Evolutionary conservation across 1,284 basidiomycete species (phyloP).

Genomic region (Calocybe gambosa): DNA sequence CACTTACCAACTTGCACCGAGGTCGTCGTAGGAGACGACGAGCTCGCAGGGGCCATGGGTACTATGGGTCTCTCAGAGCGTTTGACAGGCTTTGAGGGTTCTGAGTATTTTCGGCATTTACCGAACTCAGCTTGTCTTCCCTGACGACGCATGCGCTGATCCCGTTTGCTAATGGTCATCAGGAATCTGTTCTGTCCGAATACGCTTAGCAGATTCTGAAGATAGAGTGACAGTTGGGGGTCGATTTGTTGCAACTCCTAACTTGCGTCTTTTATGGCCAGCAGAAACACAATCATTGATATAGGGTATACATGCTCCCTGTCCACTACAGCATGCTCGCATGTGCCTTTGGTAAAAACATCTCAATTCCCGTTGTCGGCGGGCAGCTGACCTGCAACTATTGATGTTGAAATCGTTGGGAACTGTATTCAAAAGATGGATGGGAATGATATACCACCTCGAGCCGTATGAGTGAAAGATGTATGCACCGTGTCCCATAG

Average conservation of each 20-base stretch:
- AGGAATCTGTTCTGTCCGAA: neutral
- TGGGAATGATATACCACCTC: neutral
- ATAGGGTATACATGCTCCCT: neutral
- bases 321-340: neutral
- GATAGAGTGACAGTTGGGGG: neutral
- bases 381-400: neutral
- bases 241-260: neutral
- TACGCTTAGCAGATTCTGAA: neutral
- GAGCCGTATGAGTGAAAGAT: neutral
- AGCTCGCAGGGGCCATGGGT: conserved; percentile 66
- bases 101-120: neutral
- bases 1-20: conserved; percentile 83
- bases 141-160: neutral
- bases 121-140: neutral
- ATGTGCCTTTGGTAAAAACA: neutral
- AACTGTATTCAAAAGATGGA: neutral
- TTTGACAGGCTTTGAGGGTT: neutral
- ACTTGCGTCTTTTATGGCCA: neutral
- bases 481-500: neutral
- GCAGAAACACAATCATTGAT: neutral
- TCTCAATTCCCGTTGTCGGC: neutral
- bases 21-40: conserved; percentile 61
- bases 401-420: neutral
- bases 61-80: conserved; percentile 10
- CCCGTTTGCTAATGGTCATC: neutral